Evolutionary conservation across 2,329 filamentous ascomycete genomes (phyloP), one percentile per base, ranked within the genome.

Genomic region (Cordyceps javanica): DNA sequence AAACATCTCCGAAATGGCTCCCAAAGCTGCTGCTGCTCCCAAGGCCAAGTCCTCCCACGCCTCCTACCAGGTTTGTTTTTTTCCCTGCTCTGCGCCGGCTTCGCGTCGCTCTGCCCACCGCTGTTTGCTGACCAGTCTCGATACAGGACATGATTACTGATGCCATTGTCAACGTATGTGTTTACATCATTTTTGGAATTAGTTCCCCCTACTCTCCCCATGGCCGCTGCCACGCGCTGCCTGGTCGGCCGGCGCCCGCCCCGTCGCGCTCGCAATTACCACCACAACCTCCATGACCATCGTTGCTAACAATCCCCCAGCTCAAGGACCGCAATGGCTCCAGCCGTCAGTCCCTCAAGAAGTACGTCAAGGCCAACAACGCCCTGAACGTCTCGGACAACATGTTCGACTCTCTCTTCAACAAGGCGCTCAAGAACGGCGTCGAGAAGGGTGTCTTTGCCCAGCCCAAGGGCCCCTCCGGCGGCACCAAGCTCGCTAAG

Each of bases 391-490:
- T 70, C 26, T 69, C 71, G 62, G 72, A 82, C 70, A 77, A 77
- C 67, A 83, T 83, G 81, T 85, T 85, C 74, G 82, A 81, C 69
- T 82, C 81, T 61, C 87, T 91, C 68, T 91, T 95, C 84, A 94
- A 94, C 85, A 88, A 88, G 74, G 90, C 90, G 55, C 80, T 95
- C 70, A 85, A 88, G 76, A 77, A 79, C 60, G 91, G 91, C 73
- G 91, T 92, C 66, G 90, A 95, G 69, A 91, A 88, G 81, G 90
- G 89, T 62, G 82, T 89, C 67, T 96, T 96, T 71, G 82, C 86
- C 69, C 91, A 93, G 73, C 92, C 91, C 69, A 96, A 96, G 85
- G 91, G 91, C 68, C 82, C 90, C 60, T 96, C 91, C 62, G 91
- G 91, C 60, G 89, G 90, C 65, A 91, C 94, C 75, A 5, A 96